Evolutionary conservation across 495 filamentous ascomycete genomes (phyloP).

Genomic region (Daldinia loculata): DNA sequence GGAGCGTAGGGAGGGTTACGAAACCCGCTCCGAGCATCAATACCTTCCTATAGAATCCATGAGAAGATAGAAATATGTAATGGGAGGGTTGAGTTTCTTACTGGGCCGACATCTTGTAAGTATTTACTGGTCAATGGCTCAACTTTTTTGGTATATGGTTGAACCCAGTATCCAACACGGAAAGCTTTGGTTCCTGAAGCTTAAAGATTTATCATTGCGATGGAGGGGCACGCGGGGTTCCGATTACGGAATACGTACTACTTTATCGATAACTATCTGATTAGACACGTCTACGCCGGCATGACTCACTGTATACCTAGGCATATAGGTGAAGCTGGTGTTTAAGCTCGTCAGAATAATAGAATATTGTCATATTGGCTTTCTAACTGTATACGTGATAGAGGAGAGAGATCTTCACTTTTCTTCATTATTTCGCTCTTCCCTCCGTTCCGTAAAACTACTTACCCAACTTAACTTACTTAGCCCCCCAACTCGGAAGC

Average conservation of each 20-base stretch:
- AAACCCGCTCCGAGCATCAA: constrained; percentile 82
- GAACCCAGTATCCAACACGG: neutral
- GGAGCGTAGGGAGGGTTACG: constrained; percentile 81
- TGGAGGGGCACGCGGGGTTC: constrained; percentile 39
- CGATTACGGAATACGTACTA: constrained; percentile 22
- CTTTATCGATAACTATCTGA: constrained; percentile 30
- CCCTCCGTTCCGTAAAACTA: no score
- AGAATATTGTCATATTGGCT: neutral
- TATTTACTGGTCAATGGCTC: neutral
- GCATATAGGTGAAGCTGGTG: neutral
- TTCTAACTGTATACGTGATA: neutral
- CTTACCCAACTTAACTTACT: neutral
- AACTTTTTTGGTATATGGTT: neutral
- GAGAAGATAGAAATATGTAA: neutral
- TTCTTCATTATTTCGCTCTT: no score
- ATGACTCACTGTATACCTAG: constrained; percentile 14
- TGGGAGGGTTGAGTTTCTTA: constrained; percentile 5
- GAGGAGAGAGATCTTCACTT: neutral
- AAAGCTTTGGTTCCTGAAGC: neutral
- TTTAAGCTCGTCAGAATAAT: neutral
- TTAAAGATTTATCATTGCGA: constrained; percentile 10
- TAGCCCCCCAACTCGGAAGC: neutral
- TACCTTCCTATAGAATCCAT: constrained; percentile 52
- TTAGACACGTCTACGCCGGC: constrained; percentile 7
- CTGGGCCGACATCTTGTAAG: constrained; percentile 14